These are phyloP conservation scores for Aspergillus latus DNA, from an alignment of 2,329 filamentous ascomycete genomes.

Conservation along the genomic window DNA sequence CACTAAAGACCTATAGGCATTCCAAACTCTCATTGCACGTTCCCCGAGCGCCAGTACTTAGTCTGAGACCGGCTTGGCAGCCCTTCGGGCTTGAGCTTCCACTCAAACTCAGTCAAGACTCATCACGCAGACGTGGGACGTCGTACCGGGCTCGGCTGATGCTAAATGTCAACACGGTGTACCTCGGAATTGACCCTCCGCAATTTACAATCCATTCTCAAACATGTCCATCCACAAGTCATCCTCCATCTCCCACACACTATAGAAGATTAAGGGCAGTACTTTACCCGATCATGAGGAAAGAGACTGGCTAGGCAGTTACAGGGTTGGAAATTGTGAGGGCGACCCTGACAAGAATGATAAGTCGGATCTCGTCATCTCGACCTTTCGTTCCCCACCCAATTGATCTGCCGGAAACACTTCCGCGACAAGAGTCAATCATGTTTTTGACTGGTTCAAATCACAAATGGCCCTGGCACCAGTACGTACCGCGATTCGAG, in stretches of 20 bases:
- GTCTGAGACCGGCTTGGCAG: not conserved
- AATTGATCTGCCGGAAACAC: conserved; percentile 25
- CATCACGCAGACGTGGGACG: not conserved
- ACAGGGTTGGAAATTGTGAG: not conserved
- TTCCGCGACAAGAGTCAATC: conserved; percentile 20
- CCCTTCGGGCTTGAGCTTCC: not conserved
- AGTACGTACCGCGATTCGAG: not conserved
- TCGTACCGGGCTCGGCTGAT: not conserved
- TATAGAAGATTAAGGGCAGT: not conserved
- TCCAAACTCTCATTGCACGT: conserved; percentile 2
- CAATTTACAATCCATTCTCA: conserved; percentile 2
- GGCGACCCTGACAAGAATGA: conserved; percentile 5
- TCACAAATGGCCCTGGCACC: conserved; percentile 13
- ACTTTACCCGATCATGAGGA: not conserved
- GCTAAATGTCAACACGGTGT: not conserved
- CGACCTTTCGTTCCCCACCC: conserved; percentile 16
- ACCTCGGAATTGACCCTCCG: not conserved
- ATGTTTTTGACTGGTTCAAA: conserved; percentile 14
- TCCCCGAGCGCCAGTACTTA: not conserved
- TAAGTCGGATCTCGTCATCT: conserved; percentile 13
- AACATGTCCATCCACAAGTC: not conserved
- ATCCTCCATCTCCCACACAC: not conserved
- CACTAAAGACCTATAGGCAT: conserved; percentile 2
- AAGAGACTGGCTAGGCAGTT: not conserved
- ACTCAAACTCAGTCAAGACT: not conserved